Base-by-base conservation (phyloP, 805 yeast genomes). In the Barnettozyma botsteinii region DNA sequence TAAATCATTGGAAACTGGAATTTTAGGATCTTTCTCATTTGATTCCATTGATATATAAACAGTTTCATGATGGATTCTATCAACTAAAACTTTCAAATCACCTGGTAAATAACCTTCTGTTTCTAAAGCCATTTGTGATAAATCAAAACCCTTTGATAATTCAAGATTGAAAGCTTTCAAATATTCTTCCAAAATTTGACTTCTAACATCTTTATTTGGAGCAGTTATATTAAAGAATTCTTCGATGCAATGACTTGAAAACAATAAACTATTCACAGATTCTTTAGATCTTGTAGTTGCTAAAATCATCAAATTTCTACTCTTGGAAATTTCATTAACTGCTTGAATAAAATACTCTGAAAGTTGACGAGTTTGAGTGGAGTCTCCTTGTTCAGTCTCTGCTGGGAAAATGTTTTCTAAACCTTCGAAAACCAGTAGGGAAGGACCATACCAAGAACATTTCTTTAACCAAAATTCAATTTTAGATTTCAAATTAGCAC, bases 101-200 rank as follows among this genome's bases (percentile, higher is more conserved):
- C 79, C 77, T 0, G 97, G 95, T 22, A 85, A 73, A 57, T 81
- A 91, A 0, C 98, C 98, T 51, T 91, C 98, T 0, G 95, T 84
- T 38, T 81, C 91, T 27, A 75, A 47, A 0, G 81, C 70, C 23
- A 81, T 60, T 47, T 79, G 81, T 20, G 71, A 61, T 10, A 72
- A 42, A 32, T 72, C 67, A 41, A 77, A 64, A 4, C 56, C 62
- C 5, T 66, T 55, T 25, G 72, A 68, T 20, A 72, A 57, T 1
- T 42, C 27, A 25, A 72, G 41, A 0, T 50, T 52, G 18, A 61
- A 42, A 4, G 45, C 39, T 10, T 33, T 17, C n/a, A 60, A 30
- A 21, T 51, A 52, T 22, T 49, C 41, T 3, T 56, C 56, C 4
- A 81, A 50, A 13, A 83, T 61, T 23, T 60, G 54, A 32, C 67